Evolutionary conservation across 2,329 filamentous ascomycete species (phyloP), one percentile per base, ranked within the genome.

Genomic region (Pseudogymnoascus sp.): DNA sequence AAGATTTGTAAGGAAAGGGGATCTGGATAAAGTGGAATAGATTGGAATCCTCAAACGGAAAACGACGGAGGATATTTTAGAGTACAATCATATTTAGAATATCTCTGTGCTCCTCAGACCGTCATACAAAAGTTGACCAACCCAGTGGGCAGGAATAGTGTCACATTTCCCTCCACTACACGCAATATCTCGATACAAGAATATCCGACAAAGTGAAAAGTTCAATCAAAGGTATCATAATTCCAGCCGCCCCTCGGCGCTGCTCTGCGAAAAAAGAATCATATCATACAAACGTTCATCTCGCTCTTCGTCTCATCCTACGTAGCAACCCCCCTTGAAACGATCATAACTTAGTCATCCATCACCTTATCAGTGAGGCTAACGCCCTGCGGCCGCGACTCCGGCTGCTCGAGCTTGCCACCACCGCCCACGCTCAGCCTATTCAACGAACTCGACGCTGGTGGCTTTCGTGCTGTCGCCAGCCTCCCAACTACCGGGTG

Each of bases 311-410:
- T 53, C 50, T 5, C 50, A 56, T 56, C 50, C 50, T 56, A 56
- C 33, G 50, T 21, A 35, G 11, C 1, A 14, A 1, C 4, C 33
- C 50, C 11, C 11, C 6, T 7, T 24, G 8, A 19, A 56, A 31
- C 26, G 33, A 33, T 56, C 50, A 33, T 33, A 65, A 56, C 50
- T 73, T 75, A 90, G 75, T 90, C 87, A 76, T 91, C 87, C 86
- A 91, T 90, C n/a, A 88, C 86, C 75, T 84, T 86, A 73, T 92
- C 89, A 70, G 85, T 85, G 70, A 92, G 78, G 68, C 86, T 87
- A 44, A 91, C 87, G 6, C 86, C 84, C 61, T 77, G 74, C 53
- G 71, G 69, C 62, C 73, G 73, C 64, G 68, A 64, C 59, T 75
- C 76, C 66, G 76, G 74, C 64, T 74, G 73, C 67, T 78, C 75